Conservation (phyloP, 2,329 filamentous ascomycete species). For the Alternaria tenuissima region DNA sequence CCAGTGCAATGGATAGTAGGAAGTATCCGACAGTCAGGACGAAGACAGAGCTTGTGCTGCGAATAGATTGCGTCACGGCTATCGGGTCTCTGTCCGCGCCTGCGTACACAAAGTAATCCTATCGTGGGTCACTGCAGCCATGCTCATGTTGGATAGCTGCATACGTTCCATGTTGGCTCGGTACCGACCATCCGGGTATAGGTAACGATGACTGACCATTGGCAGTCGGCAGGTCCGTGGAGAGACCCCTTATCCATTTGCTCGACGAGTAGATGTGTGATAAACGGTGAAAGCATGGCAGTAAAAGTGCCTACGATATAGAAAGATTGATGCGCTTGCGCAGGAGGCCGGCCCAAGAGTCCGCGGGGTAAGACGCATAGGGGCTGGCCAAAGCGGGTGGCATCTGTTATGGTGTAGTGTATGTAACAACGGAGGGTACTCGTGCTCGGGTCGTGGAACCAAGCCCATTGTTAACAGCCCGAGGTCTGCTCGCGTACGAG, state of each 20-base stretch:
- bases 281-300: background rate
- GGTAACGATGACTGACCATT: background rate
- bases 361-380: slow-evolving; percentile 1
- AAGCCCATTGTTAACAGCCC: slow-evolving; percentile 24
- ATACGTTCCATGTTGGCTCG: slow-evolving; percentile 3
- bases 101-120: slow-evolving; percentile 23
- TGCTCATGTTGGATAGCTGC: background rate
- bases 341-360: slow-evolving; percentile 4
- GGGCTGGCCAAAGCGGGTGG: slow-evolving; percentile 33
- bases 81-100: slow-evolving; percentile 37
- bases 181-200: background rate
- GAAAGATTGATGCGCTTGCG: background rate
- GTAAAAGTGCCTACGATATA: background rate
- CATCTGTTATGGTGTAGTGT: slow-evolving; percentile 41
- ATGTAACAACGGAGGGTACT: slow-evolving; percentile 46
- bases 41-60: slow-evolving; percentile 28
- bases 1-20: slow-evolving; percentile 34
- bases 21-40: slow-evolving; percentile 45
- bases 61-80: slow-evolving; percentile 28
- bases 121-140: slow-evolving; percentile 1
- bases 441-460: slow-evolving; percentile 38
- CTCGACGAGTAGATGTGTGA: background rate
- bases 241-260: background rate
- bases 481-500: slow-evolving; percentile 25
- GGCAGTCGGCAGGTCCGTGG: background rate